Evolutionary conservation across 2,329 filamentous ascomycete species (phyloP).

Genomic region (Cercospora canescens): DNA sequence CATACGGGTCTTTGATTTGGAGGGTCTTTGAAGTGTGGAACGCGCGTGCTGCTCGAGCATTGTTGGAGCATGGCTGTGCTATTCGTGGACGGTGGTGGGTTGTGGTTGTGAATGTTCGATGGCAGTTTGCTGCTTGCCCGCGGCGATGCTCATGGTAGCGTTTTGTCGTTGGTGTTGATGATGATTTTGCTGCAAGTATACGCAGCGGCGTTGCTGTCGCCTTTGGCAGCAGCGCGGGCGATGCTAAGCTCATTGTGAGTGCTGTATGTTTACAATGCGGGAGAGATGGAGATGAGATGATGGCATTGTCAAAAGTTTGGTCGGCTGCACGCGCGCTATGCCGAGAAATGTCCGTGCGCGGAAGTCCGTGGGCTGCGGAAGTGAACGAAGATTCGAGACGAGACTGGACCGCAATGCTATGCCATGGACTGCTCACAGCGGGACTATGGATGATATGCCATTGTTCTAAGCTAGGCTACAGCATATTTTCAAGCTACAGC

Average conservation of each 20-base stretch:
- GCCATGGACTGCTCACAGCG: not conserved
- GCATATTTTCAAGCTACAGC: too few relatives aligned
- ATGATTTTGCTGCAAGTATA: conserved; percentile 33
- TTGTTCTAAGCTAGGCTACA: not conserved
- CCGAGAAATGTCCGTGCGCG: not conserved
- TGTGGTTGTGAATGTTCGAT: conserved; percentile 17
- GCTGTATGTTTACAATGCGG: not conserved
- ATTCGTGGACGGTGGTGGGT: conserved; percentile 20
- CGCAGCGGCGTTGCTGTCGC: conserved; percentile 36
- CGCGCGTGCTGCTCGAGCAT: conserved; percentile 28
- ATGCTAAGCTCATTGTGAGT: conserved; percentile 38
- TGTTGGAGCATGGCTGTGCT: conserved; percentile 8
- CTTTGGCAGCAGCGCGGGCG: conserved; percentile 36
- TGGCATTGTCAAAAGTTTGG: conserved; percentile 3
- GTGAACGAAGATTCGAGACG: conserved; percentile 1
- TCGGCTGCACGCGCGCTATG: not conserved
- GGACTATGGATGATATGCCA: not conserved
- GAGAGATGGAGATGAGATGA: not conserved
- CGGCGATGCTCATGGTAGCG: conserved; percentile 15
- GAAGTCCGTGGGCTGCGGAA: not conserved
- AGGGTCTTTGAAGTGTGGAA: conserved; percentile 62
- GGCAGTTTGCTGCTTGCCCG: conserved; percentile 15
- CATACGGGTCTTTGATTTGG: conserved; percentile 76
- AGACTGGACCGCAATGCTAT: not conserved
- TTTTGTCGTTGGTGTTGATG: conserved; percentile 24